A percentile compares a stretch with the other conserved stretches of the same genome.
phyloP scores from a whole-genome alignment of 345 rosid species.

The Chamaenerion angustifolium region DNA sequence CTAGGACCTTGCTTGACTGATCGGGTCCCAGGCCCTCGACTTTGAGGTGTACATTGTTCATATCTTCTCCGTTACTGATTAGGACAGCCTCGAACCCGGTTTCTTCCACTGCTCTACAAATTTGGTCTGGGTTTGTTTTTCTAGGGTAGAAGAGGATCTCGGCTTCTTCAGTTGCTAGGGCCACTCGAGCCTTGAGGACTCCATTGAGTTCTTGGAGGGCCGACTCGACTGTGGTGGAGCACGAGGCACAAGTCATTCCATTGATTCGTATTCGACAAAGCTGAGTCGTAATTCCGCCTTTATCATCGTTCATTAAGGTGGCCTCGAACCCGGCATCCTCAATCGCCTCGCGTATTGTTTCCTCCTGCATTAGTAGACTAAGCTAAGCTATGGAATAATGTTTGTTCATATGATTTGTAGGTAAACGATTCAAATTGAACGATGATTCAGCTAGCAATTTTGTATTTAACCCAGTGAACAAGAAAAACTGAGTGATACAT shows the following conservation, averaged over 20 bases:
- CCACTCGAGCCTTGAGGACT: constrained; percentile 61
- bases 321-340: constrained; percentile 82
- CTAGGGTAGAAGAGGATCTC: constrained; percentile 57
- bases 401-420: too few species aligned
- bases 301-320: constrained; percentile 36
- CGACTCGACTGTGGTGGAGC: constrained; percentile 61
- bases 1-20: constrained; percentile 35
- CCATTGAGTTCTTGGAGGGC: constrained; percentile 49
- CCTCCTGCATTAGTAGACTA: constrained; percentile 32
- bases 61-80: constrained; percentile 55
- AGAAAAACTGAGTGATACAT: too few species aligned
- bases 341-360: constrained; percentile 69
- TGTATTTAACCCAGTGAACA: too few species aligned
- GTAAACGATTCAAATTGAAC: too few species aligned
- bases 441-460: too few species aligned
- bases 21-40: constrained; percentile 49
- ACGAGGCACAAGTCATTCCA: constrained; percentile 90
- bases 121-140: constrained; percentile 18
- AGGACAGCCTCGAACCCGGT: constrained; percentile 66
- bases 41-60: constrained; percentile 57
- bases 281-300: constrained; percentile 34
- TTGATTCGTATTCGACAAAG: constrained; percentile 58
- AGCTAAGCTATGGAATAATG: neutral
- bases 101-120: constrained; percentile 38
- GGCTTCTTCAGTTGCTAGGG: constrained; percentile 87